Conservation (phyloP, 2,329 filamentous ascomycete species). For the Aspergillus terreus region DNA sequence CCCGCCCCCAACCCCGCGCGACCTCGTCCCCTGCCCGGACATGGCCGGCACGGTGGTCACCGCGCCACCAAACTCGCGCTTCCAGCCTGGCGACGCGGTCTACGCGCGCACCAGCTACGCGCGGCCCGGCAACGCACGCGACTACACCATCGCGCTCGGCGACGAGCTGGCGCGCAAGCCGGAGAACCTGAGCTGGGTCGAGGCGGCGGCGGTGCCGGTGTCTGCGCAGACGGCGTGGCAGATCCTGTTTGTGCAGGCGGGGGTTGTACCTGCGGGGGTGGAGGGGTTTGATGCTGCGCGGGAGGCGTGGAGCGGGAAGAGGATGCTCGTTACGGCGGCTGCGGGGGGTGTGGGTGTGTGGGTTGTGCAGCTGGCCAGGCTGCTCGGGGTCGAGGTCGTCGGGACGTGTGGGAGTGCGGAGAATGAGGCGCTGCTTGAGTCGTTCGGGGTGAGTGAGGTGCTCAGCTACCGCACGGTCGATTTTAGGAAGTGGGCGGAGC, state of each 20-base stretch:
- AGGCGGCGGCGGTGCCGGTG: conserved; percentile 39
- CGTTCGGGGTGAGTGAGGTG: conserved; percentile 39
- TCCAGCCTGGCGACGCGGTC: conserved; percentile 38
- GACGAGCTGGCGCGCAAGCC: conserved; percentile 38
- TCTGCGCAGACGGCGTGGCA: conserved; percentile 44
- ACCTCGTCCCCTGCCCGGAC: conserved; percentile 41
- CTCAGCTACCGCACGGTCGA: conserved; percentile 36
- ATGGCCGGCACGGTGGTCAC: conserved; percentile 39
- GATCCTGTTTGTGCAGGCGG: conserved; percentile 39
- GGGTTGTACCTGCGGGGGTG: conserved; percentile 8
- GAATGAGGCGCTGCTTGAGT: conserved; percentile 38
- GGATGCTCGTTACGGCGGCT: conserved; percentile 44
- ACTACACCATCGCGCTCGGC: conserved; percentile 34
- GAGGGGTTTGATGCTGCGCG: neutral
- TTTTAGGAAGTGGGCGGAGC: conserved; percentile 27
- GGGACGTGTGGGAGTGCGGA: conserved; percentile 34
- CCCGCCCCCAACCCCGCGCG: conserved; percentile 16
- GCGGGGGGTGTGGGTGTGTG: conserved; percentile 45
- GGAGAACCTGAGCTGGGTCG: conserved; percentile 30
- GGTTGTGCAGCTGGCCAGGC: conserved; percentile 33
- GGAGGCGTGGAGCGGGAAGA: conserved; percentile 26
- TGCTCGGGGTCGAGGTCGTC: conserved; percentile 34
- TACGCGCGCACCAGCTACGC: conserved; percentile 35
- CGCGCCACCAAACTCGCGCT: conserved; percentile 32
- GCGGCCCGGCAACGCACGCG: conserved; percentile 35